Base-by-base conservation (phyloP, 2,329 filamentous ascomycete genomes). In the Aureobasidium namibiae region DNA sequence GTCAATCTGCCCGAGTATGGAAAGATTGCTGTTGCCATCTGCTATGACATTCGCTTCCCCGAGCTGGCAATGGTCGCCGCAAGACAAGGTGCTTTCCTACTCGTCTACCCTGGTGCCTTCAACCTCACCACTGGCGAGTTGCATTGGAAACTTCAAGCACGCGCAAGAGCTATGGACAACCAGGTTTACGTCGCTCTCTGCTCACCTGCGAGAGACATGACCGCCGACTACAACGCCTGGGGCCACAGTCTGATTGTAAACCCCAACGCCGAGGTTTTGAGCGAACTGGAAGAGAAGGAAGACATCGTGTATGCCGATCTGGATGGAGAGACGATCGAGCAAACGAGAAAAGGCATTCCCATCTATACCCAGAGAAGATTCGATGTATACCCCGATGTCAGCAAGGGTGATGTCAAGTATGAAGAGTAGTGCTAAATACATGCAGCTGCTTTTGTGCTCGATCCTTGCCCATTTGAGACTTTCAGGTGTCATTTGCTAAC, bases 11-110 rank as follows among this genome's bases (percentile, higher is more conserved):
- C 92, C 3, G 90, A 88, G 64, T 96, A 95, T 73, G 94, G 94
- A 61, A 87, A 84, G 71, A 83, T 99, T 63, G 91, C 84, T 4
- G 78, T 99, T 4, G 92, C 89, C 33, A 97, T 99, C 70, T 99
- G 94, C 81, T 99, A 99, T 76, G 94, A 99, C 74, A 84, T 99
- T 59, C 90, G 94, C 41, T 99, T 99, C 77, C 92, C 94, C 0
- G 94, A 97, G 75, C 80, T 96, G 11, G 94, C 91, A 3, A 94
- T 84, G 70, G 87, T 97, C 60, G 92, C 92, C 0, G 90, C 92
- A 21, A 82, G 94, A 33, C 85, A 85, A 65, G 91, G 88, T n/a
- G 88, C 85, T 60, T 99, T 99, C 73, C 80, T 90, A 46, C 82
- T 97, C 57, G 72, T 97, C 18, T 97, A 96, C 73, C 94, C 94